A percentile compares a stretch with the other conserved stretches of the same genome.
Evolutionary conservation across 2,329 filamentous ascomycete genomes (phyloP).

Genomic region (Chaetomiaceae sp.): DNA sequence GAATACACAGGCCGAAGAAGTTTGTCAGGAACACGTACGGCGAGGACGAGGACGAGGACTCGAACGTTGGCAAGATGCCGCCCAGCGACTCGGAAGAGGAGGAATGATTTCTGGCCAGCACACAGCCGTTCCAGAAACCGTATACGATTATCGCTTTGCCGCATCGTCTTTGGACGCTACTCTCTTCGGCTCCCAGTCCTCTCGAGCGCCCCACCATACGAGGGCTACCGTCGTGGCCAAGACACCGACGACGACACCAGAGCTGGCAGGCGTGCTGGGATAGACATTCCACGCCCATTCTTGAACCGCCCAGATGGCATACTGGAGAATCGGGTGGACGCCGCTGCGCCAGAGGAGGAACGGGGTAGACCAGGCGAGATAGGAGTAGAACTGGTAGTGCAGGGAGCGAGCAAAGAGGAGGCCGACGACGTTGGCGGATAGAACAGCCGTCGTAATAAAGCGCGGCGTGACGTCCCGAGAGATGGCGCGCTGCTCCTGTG

Average conservation of each 20-base stretch:
- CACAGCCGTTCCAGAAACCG: neutral
- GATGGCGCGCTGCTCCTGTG: conserved; percentile 52
- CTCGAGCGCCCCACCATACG: conserved; percentile 52
- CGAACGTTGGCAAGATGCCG: conserved; percentile 78
- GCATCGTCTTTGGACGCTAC: conserved; percentile 16
- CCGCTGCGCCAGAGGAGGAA: conserved; percentile 80
- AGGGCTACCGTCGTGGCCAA: conserved; percentile 62
- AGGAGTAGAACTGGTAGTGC: conserved; percentile 94
- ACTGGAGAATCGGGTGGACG: conserved; percentile 61
- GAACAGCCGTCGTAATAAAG: conserved; percentile 71
- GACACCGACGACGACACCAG: conserved; percentile 61
- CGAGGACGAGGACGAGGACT: conserved; percentile 68
- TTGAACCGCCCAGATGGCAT: conserved; percentile 68
- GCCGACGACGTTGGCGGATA: conserved; percentile 72
- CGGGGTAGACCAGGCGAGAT: conserved; percentile 83
- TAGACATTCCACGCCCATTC: conserved; percentile 95
- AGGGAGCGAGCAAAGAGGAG: conserved; percentile 81
- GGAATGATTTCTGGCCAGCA: conserved; percentile 26
- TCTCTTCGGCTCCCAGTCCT: conserved; percentile 11
- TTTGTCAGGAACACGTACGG: conserved; percentile 63
- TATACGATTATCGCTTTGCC: conserved; percentile 16
- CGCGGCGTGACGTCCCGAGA: conserved; percentile 58
- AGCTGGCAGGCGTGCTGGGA: conserved; percentile 63
- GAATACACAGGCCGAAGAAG: conserved; percentile 62
- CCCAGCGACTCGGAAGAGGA: conserved; percentile 75